A percentile compares a stretch with the other conserved stretches of the same genome.
These are phyloP conservation scores for Jacaranda copaia DNA, from an alignment of 257 asterid species.

Conservation along the genomic window DNA sequence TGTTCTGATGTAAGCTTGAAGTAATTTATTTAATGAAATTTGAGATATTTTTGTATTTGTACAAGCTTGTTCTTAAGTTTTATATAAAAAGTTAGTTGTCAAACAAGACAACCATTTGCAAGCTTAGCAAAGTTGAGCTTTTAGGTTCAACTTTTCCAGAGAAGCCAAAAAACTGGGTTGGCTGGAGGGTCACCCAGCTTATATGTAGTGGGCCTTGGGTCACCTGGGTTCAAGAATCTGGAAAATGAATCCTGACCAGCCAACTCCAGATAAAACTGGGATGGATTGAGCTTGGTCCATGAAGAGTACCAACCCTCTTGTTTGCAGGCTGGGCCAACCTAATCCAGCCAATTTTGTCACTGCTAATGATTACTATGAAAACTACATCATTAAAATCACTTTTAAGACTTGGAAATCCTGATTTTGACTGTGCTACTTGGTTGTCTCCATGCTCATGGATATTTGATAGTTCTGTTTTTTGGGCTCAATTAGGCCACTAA, in stretches of 20 bases:
- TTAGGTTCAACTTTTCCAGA: not conserved
- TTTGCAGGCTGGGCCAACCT: not conserved
- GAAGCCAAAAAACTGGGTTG: too few relatives aligned
- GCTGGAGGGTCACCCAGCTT: not conserved
- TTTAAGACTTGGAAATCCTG: not conserved
- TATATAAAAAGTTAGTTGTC: not conserved
- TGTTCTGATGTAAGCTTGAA: too few relatives aligned
- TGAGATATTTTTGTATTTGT: not conserved
- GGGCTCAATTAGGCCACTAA: conserved; percentile 1
- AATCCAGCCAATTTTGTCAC: not conserved
- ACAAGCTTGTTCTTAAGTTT: not conserved
- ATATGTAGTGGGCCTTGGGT: not conserved
- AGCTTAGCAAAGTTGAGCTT: not conserved
- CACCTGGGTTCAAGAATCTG: not conserved
- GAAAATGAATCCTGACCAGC: not conserved
- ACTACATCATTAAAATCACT: not conserved
- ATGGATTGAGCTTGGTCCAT: not conserved
- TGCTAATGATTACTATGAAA: not conserved
- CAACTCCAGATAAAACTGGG: not conserved
- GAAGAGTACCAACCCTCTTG: not conserved
- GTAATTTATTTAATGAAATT: not conserved
- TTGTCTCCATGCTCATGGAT: not conserved
- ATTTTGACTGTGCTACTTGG: not conserved
- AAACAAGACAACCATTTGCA: not conserved
- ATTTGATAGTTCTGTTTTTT: not conserved